Evolutionary conservation across 306 rosid species (phyloP).

Genomic region (Cucumis cinereus): DNA sequence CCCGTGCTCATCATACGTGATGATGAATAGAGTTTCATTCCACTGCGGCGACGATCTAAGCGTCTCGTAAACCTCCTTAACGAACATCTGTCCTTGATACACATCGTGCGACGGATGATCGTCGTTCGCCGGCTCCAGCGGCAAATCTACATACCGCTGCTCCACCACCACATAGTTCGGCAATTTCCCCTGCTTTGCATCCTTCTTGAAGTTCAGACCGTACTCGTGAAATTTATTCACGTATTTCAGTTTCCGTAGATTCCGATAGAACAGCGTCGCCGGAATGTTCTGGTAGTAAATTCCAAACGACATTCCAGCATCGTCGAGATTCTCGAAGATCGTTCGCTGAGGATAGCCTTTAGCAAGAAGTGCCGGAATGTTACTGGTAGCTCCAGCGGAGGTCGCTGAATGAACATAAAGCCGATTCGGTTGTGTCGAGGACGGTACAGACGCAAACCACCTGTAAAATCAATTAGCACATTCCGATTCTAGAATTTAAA

Average conservation of each 20-base stretch:
- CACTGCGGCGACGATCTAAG: constrained; percentile 80
- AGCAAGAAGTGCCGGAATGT: constrained; percentile 31
- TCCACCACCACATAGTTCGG: constrained; percentile 63
- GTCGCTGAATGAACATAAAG: constrained; percentile 77
- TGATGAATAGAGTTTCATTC: constrained; percentile 54
- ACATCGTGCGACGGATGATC: constrained; percentile 94
- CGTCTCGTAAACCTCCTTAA: constrained; percentile 83
- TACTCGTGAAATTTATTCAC: constrained; percentile 26
- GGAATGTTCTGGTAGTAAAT: constrained; percentile 74
- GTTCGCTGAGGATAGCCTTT: constrained; percentile 71
- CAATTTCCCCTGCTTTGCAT: constrained; percentile 46
- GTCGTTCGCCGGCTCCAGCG: constrained; percentile 50
- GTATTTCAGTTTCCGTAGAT: constrained; percentile 61
- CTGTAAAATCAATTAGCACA: constrained; percentile 13
- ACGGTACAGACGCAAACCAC: constrained; percentile 85
- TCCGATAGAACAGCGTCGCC: constrained; percentile 54
- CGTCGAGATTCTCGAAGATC: constrained; percentile 48
- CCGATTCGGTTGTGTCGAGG: constrained; percentile 83
- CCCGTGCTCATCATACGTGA: constrained; percentile 90
- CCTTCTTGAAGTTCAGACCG: constrained; percentile 33
- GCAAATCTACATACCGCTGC: constrained; percentile 57
- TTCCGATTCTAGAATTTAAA: not conserved
- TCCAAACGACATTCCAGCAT: constrained; percentile 50
- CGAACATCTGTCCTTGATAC: constrained; percentile 62
- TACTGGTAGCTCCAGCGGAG: constrained; percentile 69